A percentile compares a stretch with the other conserved stretches of the same genome.
These are phyloP conservation scores for Eutypella sp. DNA, from an alignment of 2,329 filamentous ascomycete species.

Conservation along the genomic window DNA sequence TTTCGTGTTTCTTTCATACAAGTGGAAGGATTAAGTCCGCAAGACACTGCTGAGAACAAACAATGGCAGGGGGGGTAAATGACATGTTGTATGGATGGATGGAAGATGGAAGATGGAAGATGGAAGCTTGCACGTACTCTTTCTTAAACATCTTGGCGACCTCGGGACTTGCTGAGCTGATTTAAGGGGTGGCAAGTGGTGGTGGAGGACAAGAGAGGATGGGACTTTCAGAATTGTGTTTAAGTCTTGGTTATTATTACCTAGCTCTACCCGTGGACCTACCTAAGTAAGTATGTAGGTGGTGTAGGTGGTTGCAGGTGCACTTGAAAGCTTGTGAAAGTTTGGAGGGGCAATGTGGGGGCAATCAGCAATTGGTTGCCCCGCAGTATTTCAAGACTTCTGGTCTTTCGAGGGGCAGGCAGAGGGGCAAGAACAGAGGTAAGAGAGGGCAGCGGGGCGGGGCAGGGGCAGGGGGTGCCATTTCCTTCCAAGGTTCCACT, in stretches of 20 bases:
- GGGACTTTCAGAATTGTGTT: neutral
- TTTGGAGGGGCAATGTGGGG: neutral
- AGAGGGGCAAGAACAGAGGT: too few relatives aligned
- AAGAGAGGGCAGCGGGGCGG: too few relatives aligned
- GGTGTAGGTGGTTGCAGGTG: constrained; percentile 1
- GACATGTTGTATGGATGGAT: too few relatives aligned
- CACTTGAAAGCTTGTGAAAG: neutral
- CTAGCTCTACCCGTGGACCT: neutral
- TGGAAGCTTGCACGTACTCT: constrained; percentile 53
- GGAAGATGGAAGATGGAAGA: too few relatives aligned
- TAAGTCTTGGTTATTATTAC: neutral
- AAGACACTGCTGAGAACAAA: too few relatives aligned
- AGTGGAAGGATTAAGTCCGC: too few relatives aligned
- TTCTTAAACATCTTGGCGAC: constrained; percentile 78
- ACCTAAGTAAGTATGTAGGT: neutral
- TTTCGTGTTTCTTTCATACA: too few relatives aligned
- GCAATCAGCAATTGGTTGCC: neutral
- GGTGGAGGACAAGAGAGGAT: neutral
- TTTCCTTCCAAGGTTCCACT: too few relatives aligned
- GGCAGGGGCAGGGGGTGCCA: too few relatives aligned
- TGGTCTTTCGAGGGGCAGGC: neutral
- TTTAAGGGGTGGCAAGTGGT: neutral
- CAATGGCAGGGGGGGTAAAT: too few relatives aligned
- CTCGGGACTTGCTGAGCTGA: neutral
- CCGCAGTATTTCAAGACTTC: neutral